phyloP scores from a whole-genome alignment of 768 basidiomycete species.

The Psilocybe cubensis region DNA sequence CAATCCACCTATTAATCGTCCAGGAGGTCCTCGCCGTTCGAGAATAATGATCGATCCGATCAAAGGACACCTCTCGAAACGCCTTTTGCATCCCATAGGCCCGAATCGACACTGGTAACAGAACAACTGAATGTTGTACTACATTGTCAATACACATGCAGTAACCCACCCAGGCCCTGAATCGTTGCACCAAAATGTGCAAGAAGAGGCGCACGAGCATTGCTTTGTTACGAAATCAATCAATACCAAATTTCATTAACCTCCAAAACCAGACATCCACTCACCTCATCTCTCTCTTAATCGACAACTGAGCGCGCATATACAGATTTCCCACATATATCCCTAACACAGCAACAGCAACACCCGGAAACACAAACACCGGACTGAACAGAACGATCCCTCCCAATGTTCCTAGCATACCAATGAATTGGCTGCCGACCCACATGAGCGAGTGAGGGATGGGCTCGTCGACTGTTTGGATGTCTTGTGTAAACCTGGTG shows the following conservation, averaged over 20 bases:
- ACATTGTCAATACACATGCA: constrained; percentile 33
- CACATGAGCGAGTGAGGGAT: constrained; percentile 31
- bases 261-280: no score
- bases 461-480: constrained; percentile 49
- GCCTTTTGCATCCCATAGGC: constrained; percentile 61
- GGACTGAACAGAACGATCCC: constrained; percentile 24
- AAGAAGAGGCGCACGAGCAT: constrained; percentile 22
- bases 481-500: constrained; percentile 25
- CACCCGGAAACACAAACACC: constrained; percentile 13
- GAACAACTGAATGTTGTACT: background rate
- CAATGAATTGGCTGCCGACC: constrained; percentile 30
- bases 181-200: constrained; percentile 40
- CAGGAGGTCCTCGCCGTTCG: constrained; percentile 48
- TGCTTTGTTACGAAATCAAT: no score
- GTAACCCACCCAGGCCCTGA: constrained; percentile 48
- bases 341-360: constrained; percentile 41
- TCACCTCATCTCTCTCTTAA: constrained; percentile 43
- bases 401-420: constrained; percentile 41
- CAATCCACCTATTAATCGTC: constrained; percentile 47
- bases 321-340: constrained; percentile 44
- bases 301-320: constrained; percentile 43
- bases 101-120: constrained; percentile 49
- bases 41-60: constrained; percentile 55
- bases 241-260: no score
- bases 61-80: constrained; percentile 45